Percentiles rank a stretch among this genome's conserved stretches.
These are phyloP conservation scores for Penicillium sp. DNA, from an alignment of 2,329 filamentous ascomycete genomes.

Conservation along the genomic window DNA sequence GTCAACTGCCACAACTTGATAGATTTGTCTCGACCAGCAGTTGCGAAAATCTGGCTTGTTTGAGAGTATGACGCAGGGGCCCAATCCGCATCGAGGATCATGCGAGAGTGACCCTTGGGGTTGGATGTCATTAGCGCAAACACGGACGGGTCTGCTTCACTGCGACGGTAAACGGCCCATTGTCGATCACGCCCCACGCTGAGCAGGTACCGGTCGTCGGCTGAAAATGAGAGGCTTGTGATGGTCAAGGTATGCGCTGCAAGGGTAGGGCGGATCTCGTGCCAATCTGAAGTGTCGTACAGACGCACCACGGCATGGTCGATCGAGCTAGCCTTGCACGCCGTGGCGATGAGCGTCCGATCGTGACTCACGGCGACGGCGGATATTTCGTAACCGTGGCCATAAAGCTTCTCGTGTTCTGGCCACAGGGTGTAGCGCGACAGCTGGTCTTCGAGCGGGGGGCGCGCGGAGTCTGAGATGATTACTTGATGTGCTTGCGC, in stretches of 20 bases:
- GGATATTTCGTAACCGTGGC: slow-evolving; percentile 96
- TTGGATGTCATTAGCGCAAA: slow-evolving; percentile 70
- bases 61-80: slow-evolving; percentile 56
- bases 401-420: slow-evolving; percentile 94
- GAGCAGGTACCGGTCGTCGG: slow-evolving; percentile 73
- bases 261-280: slow-evolving; percentile 81
- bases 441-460: slow-evolving; percentile 87
- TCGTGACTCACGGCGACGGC: slow-evolving; percentile 79
- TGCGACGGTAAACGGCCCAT: slow-evolving; percentile 79
- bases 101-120: slow-evolving; percentile 84
- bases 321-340: slow-evolving; percentile 88
- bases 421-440: slow-evolving; percentile 93
- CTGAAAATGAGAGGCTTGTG: slow-evolving; percentile 79
- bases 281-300: slow-evolving; percentile 86
- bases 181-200: slow-evolving; percentile 91
- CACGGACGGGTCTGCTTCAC: slow-evolving; percentile 37
- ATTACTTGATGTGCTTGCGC: slow-evolving; percentile 27
- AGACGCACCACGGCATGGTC: slow-evolving; percentile 94
- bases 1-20: slow-evolving; percentile 71
- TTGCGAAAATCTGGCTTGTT: slow-evolving; percentile 68
- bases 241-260: slow-evolving; percentile 86
- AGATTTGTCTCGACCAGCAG: slow-evolving; percentile 85
- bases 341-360: slow-evolving; percentile 79
- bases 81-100: slow-evolving; percentile 92
- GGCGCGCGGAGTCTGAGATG: slow-evolving; percentile 66